Conservation (phyloP, 2,329 filamentous ascomycete species). For the Botrytis porri region DNA sequence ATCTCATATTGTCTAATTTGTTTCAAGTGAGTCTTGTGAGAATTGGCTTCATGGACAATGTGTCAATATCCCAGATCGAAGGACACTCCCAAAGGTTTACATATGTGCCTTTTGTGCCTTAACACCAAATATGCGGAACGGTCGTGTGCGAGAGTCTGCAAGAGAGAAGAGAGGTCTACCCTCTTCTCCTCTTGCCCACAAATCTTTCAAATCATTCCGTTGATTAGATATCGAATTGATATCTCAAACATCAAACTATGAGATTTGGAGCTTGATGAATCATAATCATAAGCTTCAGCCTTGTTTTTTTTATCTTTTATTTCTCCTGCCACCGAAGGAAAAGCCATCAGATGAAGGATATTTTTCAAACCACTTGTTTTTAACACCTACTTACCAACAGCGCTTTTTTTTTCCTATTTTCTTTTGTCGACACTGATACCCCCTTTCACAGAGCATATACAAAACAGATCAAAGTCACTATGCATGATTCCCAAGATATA, state of each 20-base stretch:
- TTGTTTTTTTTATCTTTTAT: background rate
- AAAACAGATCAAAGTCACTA: conserved; percentile 5
- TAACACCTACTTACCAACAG: background rate
- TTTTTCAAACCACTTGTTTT: background rate
- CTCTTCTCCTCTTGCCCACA: conserved; percentile 44
- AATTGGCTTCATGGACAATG: conserved; percentile 64
- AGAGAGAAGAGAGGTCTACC: conserved; percentile 27
- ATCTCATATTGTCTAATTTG: conserved; percentile 24
- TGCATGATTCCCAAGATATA: conserved; percentile 10
- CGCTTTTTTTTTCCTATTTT: background rate
- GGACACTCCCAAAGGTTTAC: conserved; percentile 57
- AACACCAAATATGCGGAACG: conserved; percentile 53
- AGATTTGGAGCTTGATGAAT: background rate
- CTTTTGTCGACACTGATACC: conserved; percentile 13
- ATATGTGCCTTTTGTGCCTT: conserved; percentile 63
- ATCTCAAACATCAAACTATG: background rate
- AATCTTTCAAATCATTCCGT: conserved; percentile 45
- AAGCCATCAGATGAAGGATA: background rate
- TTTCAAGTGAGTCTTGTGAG: conserved; percentile 54
- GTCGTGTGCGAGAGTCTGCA: conserved; percentile 45
- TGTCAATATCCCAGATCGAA: conserved; percentile 53
- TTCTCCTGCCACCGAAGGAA: background rate
- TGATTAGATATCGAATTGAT: conserved; percentile 26
- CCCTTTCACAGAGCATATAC: conserved; percentile 11
- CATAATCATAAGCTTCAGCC: background rate